A percentile compares a stretch with the other conserved stretches of the same genome.
These are phyloP conservation scores for Candida caryicola DNA, from an alignment of 805 yeast species.

Conservation along the genomic window DNA sequence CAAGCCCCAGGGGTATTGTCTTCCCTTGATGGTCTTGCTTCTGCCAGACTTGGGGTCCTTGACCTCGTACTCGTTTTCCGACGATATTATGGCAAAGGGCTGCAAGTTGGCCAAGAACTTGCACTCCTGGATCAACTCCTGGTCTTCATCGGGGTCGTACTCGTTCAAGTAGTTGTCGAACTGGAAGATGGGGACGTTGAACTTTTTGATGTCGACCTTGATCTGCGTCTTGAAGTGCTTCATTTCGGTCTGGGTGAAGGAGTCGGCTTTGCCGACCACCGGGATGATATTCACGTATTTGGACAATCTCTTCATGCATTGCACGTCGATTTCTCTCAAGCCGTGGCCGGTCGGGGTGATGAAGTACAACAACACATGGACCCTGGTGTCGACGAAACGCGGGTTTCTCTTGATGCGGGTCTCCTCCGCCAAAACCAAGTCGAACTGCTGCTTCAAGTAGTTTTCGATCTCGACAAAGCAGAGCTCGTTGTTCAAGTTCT, in stretches of 20 bases:
- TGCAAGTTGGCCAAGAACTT: conserved; percentile 58
- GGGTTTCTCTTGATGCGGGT: conserved; percentile 86
- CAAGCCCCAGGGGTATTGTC: conserved; percentile 77
- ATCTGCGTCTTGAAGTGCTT: conserved; percentile 57
- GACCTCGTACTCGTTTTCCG: conserved; percentile 55
- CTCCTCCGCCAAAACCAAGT: conserved; percentile 78
- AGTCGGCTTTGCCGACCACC: conserved; percentile 76
- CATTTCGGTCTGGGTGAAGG: conserved; percentile 68
- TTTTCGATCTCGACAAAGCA: conserved; percentile 65
- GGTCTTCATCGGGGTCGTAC: conserved; percentile 71
- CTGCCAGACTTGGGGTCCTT: conserved; percentile 44
- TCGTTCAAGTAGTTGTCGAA: conserved; percentile 52
- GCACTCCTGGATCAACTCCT: conserved; percentile 70
- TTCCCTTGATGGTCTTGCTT: conserved; percentile 45
- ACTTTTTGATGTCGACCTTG: conserved; percentile 59
- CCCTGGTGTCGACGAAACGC: conserved; percentile 71
- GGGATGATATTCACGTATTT: conserved; percentile 81
- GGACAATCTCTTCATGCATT: conserved; percentile 65
- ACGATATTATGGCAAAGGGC: conserved; percentile 71
- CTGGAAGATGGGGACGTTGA: conserved; percentile 72
- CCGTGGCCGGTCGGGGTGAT: conserved; percentile 81
- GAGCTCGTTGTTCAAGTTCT: conserved; percentile 64
- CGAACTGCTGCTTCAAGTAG: conserved; percentile 75
- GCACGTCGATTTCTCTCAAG: conserved; percentile 69
- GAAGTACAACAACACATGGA: conserved; percentile 75